These are phyloP conservation scores for Phascolomyces articulosus DNA, from an alignment of 371 early-diverging fungal genomes.

Conservation along the genomic window DNA sequence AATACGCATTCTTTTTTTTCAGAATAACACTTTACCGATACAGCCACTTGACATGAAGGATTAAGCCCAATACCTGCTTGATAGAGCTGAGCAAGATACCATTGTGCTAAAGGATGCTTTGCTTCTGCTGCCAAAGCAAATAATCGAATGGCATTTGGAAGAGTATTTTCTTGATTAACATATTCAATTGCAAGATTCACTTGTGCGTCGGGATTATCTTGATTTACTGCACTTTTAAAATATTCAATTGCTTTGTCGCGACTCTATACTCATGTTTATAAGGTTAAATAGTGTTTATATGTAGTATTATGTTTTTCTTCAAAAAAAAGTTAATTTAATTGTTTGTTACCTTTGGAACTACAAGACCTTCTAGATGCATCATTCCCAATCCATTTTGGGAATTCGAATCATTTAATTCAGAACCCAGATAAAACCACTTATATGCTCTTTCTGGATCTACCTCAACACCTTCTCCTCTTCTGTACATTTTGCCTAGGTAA, in stretches of 20 bases:
- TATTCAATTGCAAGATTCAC: conserved; percentile 57
- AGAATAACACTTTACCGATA: conserved; percentile 45
- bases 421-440: conserved; percentile 78
- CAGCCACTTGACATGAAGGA: conserved; percentile 56
- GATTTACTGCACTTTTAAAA: conserved; percentile 66
- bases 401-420: conserved; percentile 62
- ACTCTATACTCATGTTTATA: conserved; percentile 26
- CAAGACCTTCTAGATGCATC: conserved; percentile 79
- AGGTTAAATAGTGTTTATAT: conserved; percentile 9
- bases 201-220: conserved; percentile 62
- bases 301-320: no score
- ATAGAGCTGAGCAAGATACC: conserved; percentile 74
- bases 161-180: conserved; percentile 30
- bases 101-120: conserved; percentile 76
- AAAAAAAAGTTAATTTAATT: no score
- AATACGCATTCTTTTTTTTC: not conserved
- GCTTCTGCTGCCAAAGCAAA: conserved; percentile 52
- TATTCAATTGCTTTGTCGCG: conserved; percentile 56
- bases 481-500: conserved; percentile 84
- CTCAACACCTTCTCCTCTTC: conserved; percentile 90
- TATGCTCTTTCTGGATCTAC: conserved; percentile 62
- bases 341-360: conserved; percentile 53
- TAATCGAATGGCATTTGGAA: conserved; percentile 33
- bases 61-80: conserved; percentile 40
- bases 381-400: conserved; percentile 78